A percentile compares a stretch with the other conserved stretches of the same genome.
Evolutionary conservation across 2,329 filamentous ascomycete genomes (phyloP).

Genomic region (Exutisphaerella laricina): DNA sequence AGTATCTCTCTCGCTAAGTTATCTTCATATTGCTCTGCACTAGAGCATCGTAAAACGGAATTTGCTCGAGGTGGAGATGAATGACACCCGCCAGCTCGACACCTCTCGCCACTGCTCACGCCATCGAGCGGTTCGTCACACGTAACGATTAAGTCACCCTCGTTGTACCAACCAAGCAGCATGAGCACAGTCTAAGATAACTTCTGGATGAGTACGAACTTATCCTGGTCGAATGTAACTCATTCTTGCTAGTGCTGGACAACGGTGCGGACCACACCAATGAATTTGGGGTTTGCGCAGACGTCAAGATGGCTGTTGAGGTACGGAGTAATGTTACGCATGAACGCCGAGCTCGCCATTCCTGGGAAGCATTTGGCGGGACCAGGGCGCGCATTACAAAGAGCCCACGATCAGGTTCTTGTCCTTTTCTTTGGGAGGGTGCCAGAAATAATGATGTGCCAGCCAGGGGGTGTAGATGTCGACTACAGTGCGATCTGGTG

Average conservation of each 20-base stretch:
- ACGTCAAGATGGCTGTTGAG: slow-evolving; percentile 38
- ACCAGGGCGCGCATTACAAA: slow-evolving; percentile 41
- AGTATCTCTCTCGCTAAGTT: slow-evolving; percentile 15
- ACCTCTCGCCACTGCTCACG: slow-evolving; percentile 7
- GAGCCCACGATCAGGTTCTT: slow-evolving; percentile 46
- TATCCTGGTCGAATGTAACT: slow-evolving; percentile 31
- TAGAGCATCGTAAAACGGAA: slow-evolving; percentile 20
- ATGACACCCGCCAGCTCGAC: slow-evolving; percentile 22
- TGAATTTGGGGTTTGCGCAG: slow-evolving; percentile 49
- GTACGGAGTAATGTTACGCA: slow-evolving; percentile 41
- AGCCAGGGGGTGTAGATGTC: slow-evolving; percentile 40
- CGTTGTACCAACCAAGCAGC: slow-evolving; percentile 29
- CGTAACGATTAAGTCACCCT: slow-evolving; percentile 6
- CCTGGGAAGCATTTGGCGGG: slow-evolving; percentile 51
- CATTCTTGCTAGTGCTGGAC: slow-evolving; percentile 31
- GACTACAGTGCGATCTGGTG: slow-evolving; percentile 35
- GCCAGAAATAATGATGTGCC: slow-evolving; percentile 42
- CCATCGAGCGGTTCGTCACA: slow-evolving; percentile 16
- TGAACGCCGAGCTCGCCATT: slow-evolving; percentile 50
- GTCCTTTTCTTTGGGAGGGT: slow-evolving; percentile 21
- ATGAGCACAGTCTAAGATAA: slow-evolving; percentile 28
- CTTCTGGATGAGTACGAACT: slow-evolving; percentile 33
- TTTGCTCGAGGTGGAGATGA: slow-evolving; percentile 22
- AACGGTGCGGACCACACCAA: slow-evolving; percentile 36
- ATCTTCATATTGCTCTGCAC: slow-evolving; percentile 26